Evolutionary conservation across 345 rosid species (phyloP), one percentile per base, ranked within the genome.

Genomic region (Anastatica hierochuntica): DNA sequence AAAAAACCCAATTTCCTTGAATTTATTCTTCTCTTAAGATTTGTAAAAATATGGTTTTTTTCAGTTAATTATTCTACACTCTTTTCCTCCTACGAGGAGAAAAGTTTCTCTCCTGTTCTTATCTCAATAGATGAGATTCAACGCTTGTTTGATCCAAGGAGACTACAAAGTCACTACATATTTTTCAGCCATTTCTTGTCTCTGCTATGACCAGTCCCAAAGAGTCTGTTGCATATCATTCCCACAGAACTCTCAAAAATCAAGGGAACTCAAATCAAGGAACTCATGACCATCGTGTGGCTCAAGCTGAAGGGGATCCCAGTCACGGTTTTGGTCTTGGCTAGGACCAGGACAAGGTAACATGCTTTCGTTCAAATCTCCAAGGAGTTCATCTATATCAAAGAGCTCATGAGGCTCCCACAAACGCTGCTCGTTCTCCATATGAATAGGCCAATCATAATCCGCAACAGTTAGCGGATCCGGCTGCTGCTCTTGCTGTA

Each of bases 301-400:
- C 58, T 66, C 64, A 7, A 50, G 47, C 58, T 50, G 58, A 18
- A 66, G 70, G 33, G 35, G 64, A 18, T 58, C 60, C 8, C 16
- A 0, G 20, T 29, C 16, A 18, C 5, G 11, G 53, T 13, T 34
- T 49, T 49, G 58, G 46, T 29, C 50, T 13, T 50, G 36, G 48
- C 7, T 20, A 2, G 34, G 31, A 17, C 35, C 8, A 4, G 47
- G 14, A n/a, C 10, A 12, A 20, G 64, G 18, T 24, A 58, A 1
- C 10, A 71, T 55, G 40, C 48, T 21, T 4, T 33, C 55, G 27
- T 78, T 71, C 6, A 79, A 11, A 0, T 67, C 35, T 8, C 69
- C 57, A 29, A 81, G 49, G 39, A 88, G 63, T 40, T 84, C 85
- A 37, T 80, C 71, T 44, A 80, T 52, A 54, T 79, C 83, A 36